Evolutionary conservation across 148 eudicot genomes (phyloP), one percentile per base, ranked within the genome.

Genomic region (Rhododendron vialii): DNA sequence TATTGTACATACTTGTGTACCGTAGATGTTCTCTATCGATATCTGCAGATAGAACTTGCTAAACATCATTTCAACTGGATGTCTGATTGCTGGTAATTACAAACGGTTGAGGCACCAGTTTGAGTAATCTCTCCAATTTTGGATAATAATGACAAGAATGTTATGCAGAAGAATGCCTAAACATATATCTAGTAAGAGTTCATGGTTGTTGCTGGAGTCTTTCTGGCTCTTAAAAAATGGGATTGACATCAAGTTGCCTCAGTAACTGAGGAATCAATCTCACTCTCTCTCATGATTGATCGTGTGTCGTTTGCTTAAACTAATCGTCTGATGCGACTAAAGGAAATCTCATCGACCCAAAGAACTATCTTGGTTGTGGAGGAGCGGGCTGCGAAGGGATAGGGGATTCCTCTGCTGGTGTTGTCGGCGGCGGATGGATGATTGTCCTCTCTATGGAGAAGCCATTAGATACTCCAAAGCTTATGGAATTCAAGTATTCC

Each of bases 401-500:
- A 43, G 87, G 55, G 35, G 92, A 89, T 73, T 88, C 50, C 78
- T 90, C 92, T 73, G 88, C 82, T 43, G 84, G 87, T n/a, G 75
- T 45, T 82, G 89, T 87, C 77, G 89, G 83, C 8, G 89, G 88
- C 28, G 84, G 88, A 81, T 87, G 83, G 50, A 75, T 86, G 30
- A 88, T 86, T 63, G 91, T 84, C 88, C 94, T 88, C 87, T 92
- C 94, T 11, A 90, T 87, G 48, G 94, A 90, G 86, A 77, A 89
- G 4, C 94, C 88, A 85, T 87, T 84, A 1, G 94, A 92, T 80
- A 91, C 92, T 78, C 90, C 92, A 35, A 88, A 88, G 82, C 94
- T 92, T 63, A 92, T 84, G 74, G 94, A 92, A 75, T 87, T 92
- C 94, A 92, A 82, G 71, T 90, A 92, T 83, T 90, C 94, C 51